Base-by-base conservation (phyloP, 2,329 filamentous ascomycete species). In the Cadophora malorum region DNA sequence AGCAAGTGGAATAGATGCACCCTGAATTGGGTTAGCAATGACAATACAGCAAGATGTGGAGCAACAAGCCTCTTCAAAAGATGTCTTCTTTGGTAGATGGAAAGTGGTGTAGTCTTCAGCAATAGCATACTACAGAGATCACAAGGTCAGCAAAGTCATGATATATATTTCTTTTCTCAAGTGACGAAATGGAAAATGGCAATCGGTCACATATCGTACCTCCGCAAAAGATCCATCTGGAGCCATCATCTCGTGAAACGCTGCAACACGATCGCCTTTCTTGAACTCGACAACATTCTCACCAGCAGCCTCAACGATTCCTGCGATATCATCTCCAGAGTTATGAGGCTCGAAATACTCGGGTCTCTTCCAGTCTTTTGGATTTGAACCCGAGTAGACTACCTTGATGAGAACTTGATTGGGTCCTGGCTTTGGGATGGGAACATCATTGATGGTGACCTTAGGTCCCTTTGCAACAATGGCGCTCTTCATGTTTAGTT, bases 161-260 rank as follows among this genome's bases (percentile, higher is more conserved):
- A 47, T 1, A 49, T 28, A 21, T 5, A 45, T 8, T 4, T 21
- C 45, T 49, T 49, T 19, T 7, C 1, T 21, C 8, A 21, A 21
- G n/a, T 1, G 45, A 49, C 45, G 19, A 21, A 49, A 21, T 9
- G 7, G 3, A 49, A 7, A 21, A 16, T 16, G 14, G 41, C 41
- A 2, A 5, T 14, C 16, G 41, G 14, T 14, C 2, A 45, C 4
- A 16, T 19, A 45, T 71, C 52, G 12, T 33, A 55, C 52, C 73
- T 90, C 87, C 3, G 88, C 88, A 69, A 84, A 91, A 8, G 80
- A 83, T 2, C 88, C 88, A 45, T 81, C 75, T 0, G 82, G 79
- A 0, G 79, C 78, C 53, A 77, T 72, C 82, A 90, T 88, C 69
- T 86, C 79, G 65, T 85, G 83, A 63, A 83, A 84, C 0, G 81